Evolutionary conservation across 2,329 filamentous ascomycete genomes (phyloP).

Genomic region (Seiridium cupressi): DNA sequence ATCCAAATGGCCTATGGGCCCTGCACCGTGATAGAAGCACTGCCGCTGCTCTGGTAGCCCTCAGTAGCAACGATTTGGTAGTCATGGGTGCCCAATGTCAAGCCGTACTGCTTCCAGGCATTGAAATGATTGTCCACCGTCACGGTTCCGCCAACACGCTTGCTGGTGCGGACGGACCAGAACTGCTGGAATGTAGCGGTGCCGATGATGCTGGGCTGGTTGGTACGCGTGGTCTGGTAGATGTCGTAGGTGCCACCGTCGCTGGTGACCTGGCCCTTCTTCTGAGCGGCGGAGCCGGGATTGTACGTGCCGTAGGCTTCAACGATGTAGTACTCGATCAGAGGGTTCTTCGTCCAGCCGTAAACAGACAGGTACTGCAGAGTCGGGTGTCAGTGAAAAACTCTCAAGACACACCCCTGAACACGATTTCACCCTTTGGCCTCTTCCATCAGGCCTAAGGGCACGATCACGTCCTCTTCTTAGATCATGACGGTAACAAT

Average conservation of each 20-base stretch:
- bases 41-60: slow-evolving; percentile 10
- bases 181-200: slow-evolving; percentile 48
- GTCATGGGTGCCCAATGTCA: slow-evolving; percentile 30
- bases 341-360: slow-evolving; percentile 34
- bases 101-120: slow-evolving; percentile 26
- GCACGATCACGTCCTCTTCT: background rate
- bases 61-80: slow-evolving; percentile 28
- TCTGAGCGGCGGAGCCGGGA: slow-evolving; percentile 25
- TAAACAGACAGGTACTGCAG: slow-evolving; percentile 43
- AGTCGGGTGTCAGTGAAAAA: slow-evolving; percentile 43
- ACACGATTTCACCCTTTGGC: background rate
- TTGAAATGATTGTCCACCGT: slow-evolving; percentile 33
- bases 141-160: slow-evolving; percentile 41
- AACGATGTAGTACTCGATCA: slow-evolving; percentile 38
- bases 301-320: slow-evolving; percentile 33
- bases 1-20: background rate
- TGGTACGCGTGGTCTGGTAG: slow-evolving; percentile 33
- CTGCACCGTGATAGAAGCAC: slow-evolving; percentile 6
- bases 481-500: background rate
- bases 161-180: slow-evolving; percentile 48
- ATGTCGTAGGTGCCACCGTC: slow-evolving; percentile 33
- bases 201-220: slow-evolving; percentile 43
- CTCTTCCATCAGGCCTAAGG: background rate
- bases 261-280: slow-evolving; percentile 26
- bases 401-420: background rate